Evolutionary conservation across 2,329 filamentous ascomycete species (phyloP), one percentile per base, ranked within the genome.

Genomic region (Neofusicoccum ribis): DNA sequence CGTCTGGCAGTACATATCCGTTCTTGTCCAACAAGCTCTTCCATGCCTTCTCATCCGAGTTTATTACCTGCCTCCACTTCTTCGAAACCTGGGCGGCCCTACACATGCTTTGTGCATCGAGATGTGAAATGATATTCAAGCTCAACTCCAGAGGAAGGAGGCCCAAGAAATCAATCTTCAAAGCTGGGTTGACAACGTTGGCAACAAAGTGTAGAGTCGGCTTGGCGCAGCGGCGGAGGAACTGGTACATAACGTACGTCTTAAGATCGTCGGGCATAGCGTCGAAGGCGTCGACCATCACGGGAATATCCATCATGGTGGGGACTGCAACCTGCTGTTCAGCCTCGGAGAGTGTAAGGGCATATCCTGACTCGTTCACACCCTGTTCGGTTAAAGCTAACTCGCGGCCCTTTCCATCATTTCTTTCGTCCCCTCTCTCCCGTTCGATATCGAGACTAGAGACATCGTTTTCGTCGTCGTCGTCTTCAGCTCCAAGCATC

Each of bases 171-270:
- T 99, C 95, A 74, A 93, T 96, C 77, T 97, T 97, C 65, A 99
- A 80, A 0, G 94, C 92, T 7, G 95, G 95, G 72, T 97, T 97
- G 69, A 99, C 93, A 14, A 93, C 89, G 69, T 93, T 89, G 41
- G 94, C 93, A 64, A 99, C 89, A 63, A 96, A 89, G 72, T 95
- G 92, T 5, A 99, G 83, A 0, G 93, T 97, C 47, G 92, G 90
- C 70, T 96, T 91, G 5, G 92, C 88, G 73, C 93, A 98, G 52
- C 95, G 86, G 65, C 92, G 89, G 31, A 99, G 85, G 64, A 99
- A 88, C 74, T 99, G 94, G 75, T 96, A 98, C 88, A 99, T 96
- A 79, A 99, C 89, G 74, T 96, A 96, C 0, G 91, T 91, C 79
- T 99, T 95, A 86, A 99, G 88, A 72, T 95, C 90, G 50, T 91